phyloP scores from a whole-genome alignment of 148 eudicot species.

The Hydrangea macrophylla region DNA sequence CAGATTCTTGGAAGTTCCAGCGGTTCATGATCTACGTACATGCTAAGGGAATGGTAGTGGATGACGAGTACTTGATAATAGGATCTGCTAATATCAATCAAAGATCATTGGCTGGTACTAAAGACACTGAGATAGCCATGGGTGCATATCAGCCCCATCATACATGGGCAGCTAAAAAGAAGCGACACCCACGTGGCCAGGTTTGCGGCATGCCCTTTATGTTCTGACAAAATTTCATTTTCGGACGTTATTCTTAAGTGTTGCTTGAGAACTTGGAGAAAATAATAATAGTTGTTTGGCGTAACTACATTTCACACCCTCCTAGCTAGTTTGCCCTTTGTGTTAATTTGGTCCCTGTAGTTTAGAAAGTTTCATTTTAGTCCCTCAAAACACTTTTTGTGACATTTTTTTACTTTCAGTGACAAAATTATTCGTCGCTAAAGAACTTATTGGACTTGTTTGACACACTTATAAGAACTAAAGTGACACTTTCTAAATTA shows the following conservation, averaged over 20 bases:
- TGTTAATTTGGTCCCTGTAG: too few relatives aligned
- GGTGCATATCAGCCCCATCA: conserved; percentile 82
- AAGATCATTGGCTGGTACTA: conserved; percentile 81
- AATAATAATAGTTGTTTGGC: too few relatives aligned
- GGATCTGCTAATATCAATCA: conserved; percentile 89
- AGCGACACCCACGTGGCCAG: conserved; percentile 71
- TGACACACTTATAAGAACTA: too few relatives aligned
- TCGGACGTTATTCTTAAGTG: background rate
- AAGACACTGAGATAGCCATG: conserved; percentile 91
- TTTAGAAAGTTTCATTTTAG: too few relatives aligned
- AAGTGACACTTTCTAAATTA: too few relatives aligned
- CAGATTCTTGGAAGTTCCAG: conserved; percentile 47
- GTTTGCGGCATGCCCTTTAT: conserved; percentile 26
- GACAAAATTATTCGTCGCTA: too few relatives aligned
- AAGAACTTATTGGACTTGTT: too few relatives aligned
- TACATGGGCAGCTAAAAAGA: conserved; percentile 48
- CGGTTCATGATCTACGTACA: conserved; percentile 88
- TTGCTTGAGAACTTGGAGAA: background rate
- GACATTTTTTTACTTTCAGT: too few relatives aligned
- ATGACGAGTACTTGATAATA: conserved; percentile 67
- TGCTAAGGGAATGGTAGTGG: conserved; percentile 87
- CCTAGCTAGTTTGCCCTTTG: too few relatives aligned
- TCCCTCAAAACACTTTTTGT: too few relatives aligned
- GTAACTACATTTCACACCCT: too few relatives aligned
- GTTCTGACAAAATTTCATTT: background rate